These are phyloP conservation scores for Aspergillus nidulans DNA, from an alignment of 495 filamentous ascomycete species.

Conservation along the genomic window DNA sequence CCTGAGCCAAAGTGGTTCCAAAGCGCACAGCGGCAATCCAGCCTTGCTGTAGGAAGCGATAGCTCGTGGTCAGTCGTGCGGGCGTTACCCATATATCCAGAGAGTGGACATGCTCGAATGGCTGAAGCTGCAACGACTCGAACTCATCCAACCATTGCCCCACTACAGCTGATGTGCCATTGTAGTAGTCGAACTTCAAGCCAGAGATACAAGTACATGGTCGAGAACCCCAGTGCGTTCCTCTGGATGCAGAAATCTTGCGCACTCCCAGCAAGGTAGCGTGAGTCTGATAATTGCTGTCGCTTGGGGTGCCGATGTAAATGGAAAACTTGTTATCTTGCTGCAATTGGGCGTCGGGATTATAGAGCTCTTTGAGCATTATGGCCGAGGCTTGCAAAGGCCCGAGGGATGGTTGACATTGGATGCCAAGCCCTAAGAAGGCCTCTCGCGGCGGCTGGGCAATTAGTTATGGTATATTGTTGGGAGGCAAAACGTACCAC, in stretches of 20 bases:
- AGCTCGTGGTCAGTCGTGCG: not conserved
- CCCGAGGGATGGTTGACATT: not conserved
- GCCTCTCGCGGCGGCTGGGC: not conserved
- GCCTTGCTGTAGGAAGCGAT: not conserved
- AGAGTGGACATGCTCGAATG: slow-evolving; percentile 6
- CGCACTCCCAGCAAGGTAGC: slow-evolving; percentile 16
- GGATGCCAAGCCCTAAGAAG: slow-evolving; percentile 11
- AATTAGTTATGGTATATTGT: too few relatives aligned
- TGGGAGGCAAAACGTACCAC: too few relatives aligned
- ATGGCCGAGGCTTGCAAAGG: not conserved
- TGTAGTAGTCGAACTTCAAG: slow-evolving; percentile 15
- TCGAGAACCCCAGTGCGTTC: slow-evolving; percentile 12
- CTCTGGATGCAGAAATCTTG: slow-evolving; percentile 14
- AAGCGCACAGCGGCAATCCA: slow-evolving; percentile 11
- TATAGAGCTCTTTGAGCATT: not conserved
- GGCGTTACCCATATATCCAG: slow-evolving; percentile 11
- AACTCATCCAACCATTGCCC: slow-evolving; percentile 16
- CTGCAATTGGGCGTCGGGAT: not conserved
- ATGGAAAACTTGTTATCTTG: slow-evolving; percentile 11
- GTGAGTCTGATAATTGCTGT: slow-evolving; percentile 15
- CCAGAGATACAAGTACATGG: slow-evolving; percentile 12
- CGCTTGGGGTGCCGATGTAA: slow-evolving; percentile 1
- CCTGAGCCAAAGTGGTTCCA: slow-evolving; percentile 9
- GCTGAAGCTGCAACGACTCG: slow-evolving; percentile 10
- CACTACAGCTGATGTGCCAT: slow-evolving; percentile 8